phyloP scores from a whole-genome alignment of 139 green algal species.

The Chlamydomonas applanata region DNA sequence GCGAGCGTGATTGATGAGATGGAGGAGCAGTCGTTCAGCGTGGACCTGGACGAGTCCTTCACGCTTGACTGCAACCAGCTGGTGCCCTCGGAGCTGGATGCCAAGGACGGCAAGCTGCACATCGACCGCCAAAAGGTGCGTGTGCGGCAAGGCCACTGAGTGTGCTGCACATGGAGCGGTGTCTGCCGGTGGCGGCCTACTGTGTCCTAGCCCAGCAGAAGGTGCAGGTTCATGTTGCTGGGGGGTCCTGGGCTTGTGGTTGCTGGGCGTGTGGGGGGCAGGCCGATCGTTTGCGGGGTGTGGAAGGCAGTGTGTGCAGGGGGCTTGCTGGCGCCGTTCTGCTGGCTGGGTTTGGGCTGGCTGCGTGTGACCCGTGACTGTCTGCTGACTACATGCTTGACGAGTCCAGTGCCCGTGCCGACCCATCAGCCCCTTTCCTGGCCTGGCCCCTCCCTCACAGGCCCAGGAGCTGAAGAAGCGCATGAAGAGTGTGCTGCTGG shows the following conservation, averaged over 20 bases:
- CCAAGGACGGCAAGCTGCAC: constrained; percentile 47
- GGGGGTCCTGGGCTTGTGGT: too few species aligned
- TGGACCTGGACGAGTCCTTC: constrained; percentile 55
- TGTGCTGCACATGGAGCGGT: too few species aligned
- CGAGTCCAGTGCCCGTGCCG: too few species aligned
- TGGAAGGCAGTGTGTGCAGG: neutral
- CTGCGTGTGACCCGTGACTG: too few species aligned
- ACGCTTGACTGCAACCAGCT: constrained; percentile 37
- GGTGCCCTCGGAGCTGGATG: constrained; percentile 17
- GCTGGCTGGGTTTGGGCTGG: too few species aligned
- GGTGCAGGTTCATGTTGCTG: too few species aligned
- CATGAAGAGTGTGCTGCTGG: constrained; percentile 25
- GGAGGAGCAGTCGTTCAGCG: constrained; percentile 39
- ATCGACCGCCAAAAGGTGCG: constrained; percentile 44
- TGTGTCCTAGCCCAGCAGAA: too few species aligned
- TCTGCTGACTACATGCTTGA: too few species aligned
- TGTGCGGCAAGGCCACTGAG: neutral
- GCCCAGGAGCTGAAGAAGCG: constrained; percentile 34
- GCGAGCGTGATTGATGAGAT: neutral
- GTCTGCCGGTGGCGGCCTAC: too few species aligned
- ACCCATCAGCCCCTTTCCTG: too few species aligned
- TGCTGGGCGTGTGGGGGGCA: too few species aligned
- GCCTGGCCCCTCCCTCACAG: too few species aligned
- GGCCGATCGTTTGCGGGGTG: neutral
- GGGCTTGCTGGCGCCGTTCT: neutral